These are phyloP conservation scores for Penicillium longicatenatum DNA, from an alignment of 495 filamentous ascomycete genomes.

Conservation along the genomic window DNA sequence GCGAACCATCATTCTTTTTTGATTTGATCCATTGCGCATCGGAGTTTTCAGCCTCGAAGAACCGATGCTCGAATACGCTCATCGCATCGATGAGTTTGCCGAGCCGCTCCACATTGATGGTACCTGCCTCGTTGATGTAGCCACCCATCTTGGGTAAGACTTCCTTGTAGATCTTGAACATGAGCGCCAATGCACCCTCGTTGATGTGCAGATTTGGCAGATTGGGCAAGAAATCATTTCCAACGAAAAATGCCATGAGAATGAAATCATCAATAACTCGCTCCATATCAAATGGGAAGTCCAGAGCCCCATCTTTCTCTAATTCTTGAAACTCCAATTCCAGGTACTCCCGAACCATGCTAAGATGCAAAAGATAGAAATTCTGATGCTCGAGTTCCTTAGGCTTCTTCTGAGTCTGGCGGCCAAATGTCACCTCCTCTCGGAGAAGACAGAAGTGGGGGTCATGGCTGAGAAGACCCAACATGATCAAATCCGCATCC, in stretches of 20 bases:
- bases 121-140: constrained; percentile 94
- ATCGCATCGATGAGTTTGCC: constrained; percentile 79
- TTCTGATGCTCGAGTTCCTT: constrained; percentile 99
- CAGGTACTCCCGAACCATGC: constrained; percentile 95
- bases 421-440: constrained; percentile 97
- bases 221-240: constrained; percentile 98
- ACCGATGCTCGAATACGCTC: constrained; percentile 80
- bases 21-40: constrained; percentile 89
- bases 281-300: constrained; percentile 90
- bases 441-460: constrained; percentile 97
- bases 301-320: constrained; percentile 71
- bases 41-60: constrained; percentile 88
- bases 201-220: constrained; percentile 97
- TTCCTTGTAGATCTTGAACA: constrained; percentile 96
- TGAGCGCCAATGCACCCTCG: constrained; percentile 90
- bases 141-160: constrained; percentile 85
- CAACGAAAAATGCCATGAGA: constrained; percentile 98
- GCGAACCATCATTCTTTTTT: constrained; percentile 57
- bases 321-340: constrained; percentile 96
- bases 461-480: constrained; percentile 94
- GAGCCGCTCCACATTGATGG: constrained; percentile 82
- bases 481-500: constrained; percentile 98
- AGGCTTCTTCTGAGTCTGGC: constrained; percentile 78
- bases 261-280: constrained; percentile 99
- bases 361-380: constrained; percentile 96